Evolutionary conservation across 208 protist species (phyloP), one percentile per base, ranked within the genome.

Genomic region (Trypanosoma theileri): DNA sequence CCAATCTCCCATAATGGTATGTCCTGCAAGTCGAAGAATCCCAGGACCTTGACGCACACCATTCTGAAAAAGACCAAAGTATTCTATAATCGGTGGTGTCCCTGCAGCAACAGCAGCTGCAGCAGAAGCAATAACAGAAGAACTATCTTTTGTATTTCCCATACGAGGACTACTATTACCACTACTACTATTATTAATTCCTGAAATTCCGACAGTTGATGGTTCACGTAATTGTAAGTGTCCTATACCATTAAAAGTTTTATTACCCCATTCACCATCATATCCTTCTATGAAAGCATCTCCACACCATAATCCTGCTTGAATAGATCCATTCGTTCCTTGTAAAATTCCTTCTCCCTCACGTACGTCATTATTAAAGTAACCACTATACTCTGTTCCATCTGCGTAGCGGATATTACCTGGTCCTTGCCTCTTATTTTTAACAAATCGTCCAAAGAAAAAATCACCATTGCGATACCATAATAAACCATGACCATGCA

Each of bases 401-500:
- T 87, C 78, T 7, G 75, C 73, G 67, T 92, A 91, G 51, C 82
- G 83, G 51, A 87, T 86, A 70, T 96, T 96, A 31, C 91, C 91
- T 40, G 75, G 56, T 17, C 91, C 91, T 42, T 85, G 71, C 11
- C 84, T 81, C 31, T 75, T 75, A 44, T 85, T 92, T 42, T 82
- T 81, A 13, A 75, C 26, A 60, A 92, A 96, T 26, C 51, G 12
- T 7, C 92, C 92, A 46, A 80, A 85, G 59, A 80, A 94, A 73
- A 96, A 93, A 77, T 87, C 88, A 19, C 85, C 89, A 60, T 93
- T 88, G 0, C 59, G 62, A 69, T 86, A 92, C 89, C 92, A 96
- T 61, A 94, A 65, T 22, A 94, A 60, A 2, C 93, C 93, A 41
- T 78, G 79, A 26, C 89, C 87, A 42, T 95, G 75, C 81, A 93